Evolutionary conservation across 106 monocot genomes (phyloP).

Genomic region (Allium fistulosum): DNA sequence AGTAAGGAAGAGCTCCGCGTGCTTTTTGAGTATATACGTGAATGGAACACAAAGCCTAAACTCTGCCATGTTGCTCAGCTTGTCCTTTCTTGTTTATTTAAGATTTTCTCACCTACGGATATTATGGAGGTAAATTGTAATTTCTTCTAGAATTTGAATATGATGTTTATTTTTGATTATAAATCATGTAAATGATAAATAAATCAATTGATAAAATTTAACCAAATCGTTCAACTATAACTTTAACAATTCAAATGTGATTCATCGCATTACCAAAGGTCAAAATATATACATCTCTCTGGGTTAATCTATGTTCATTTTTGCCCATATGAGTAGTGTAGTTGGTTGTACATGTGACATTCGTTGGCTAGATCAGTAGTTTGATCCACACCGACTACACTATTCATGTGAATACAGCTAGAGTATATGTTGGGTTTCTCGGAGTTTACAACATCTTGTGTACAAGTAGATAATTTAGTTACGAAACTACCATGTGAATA

Average conservation of each 20-base stretch:
- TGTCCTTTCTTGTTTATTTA: constrained; percentile 61
- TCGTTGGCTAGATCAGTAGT: neutral
- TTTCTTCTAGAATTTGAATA: too few species aligned
- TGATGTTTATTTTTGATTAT: too few species aligned
- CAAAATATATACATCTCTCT: neutral
- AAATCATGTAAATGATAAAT: neutral
- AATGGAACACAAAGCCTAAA: constrained; percentile 97
- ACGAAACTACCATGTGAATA: neutral
- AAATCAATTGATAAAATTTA: too few species aligned
- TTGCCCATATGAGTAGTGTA: neutral
- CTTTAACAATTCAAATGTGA: neutral
- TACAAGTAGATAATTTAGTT: neutral
- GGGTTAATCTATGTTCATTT: neutral
- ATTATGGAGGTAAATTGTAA: constrained; percentile 63
- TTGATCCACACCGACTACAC: too few species aligned
- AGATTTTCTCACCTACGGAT: constrained; percentile 55
- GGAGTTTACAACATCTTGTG: neutral
- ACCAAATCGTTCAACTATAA: too few species aligned
- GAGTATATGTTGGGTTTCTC: neutral
- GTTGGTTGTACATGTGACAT: neutral
- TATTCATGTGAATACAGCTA: too few species aligned
- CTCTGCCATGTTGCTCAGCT: constrained; percentile 85
- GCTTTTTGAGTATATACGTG: constrained; percentile 82
- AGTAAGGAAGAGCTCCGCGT: constrained; percentile 70
- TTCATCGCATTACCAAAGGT: neutral